These are phyloP conservation scores for Rhynchosporium agropyri DNA, from an alignment of 2,329 filamentous ascomycete genomes.

Conservation along the genomic window DNA sequence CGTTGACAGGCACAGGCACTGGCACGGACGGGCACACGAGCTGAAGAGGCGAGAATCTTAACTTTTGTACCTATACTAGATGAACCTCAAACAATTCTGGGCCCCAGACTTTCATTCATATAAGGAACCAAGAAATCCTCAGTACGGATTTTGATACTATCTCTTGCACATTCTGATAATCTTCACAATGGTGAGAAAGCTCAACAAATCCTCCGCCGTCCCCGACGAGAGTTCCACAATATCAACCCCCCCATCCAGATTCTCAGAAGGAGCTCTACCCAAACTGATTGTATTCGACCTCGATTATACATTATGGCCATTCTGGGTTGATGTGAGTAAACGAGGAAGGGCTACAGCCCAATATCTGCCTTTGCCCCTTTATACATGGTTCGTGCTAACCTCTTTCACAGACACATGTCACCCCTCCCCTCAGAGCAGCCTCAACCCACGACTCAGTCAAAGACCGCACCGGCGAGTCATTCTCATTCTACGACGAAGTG, in stretches of 20 bases:
- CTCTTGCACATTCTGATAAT: slow-evolving; percentile 21
- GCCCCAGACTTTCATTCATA: too few species aligned
- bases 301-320: slow-evolving; percentile 98
- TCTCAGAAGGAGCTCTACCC: slow-evolving; percentile 43
- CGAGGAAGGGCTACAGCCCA: neutral
- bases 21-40: too few species aligned
- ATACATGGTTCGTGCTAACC: neutral
- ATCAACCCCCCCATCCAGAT: slow-evolving; percentile 33
- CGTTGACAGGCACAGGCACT: neutral
- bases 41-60: too few species aligned
- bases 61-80: too few species aligned
- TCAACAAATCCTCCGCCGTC: slow-evolving; percentile 25
- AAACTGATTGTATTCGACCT: slow-evolving; percentile 88
- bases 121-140: neutral
- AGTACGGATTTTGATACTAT: neutral
- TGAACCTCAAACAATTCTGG: too few species aligned
- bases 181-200: slow-evolving; percentile 35
- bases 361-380: neutral
- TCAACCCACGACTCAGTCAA: slow-evolving; percentile 48
- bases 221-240: slow-evolving; percentile 20
- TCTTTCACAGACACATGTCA: slow-evolving; percentile 67
- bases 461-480: slow-evolving; percentile 66
- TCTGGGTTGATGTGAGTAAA: slow-evolving; percentile 74
- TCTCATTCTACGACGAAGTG: slow-evolving; percentile 71
- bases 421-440: slow-evolving; percentile 65